These are phyloP conservation scores for Vigna radiata DNA, from an alignment of 306 rosid species.

Conservation along the genomic window DNA sequence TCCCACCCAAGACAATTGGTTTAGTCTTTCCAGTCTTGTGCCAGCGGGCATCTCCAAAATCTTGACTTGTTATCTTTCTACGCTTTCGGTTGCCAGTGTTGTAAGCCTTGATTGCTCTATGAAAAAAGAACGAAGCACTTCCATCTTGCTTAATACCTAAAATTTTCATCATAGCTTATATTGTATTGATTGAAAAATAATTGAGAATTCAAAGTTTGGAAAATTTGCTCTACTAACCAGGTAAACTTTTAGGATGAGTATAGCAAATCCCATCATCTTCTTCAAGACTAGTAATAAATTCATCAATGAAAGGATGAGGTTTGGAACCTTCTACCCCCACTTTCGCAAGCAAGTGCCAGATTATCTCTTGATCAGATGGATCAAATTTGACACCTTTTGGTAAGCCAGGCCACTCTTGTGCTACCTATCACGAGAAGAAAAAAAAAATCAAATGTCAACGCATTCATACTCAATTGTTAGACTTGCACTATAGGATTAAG, in stretches of 20 bases:
- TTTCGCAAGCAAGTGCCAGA: constrained; percentile 80
- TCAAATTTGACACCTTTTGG: constrained; percentile 94
- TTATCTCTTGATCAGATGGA: constrained; percentile 86
- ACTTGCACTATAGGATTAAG: background rate
- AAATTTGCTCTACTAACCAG: constrained; percentile 58
- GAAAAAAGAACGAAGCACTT: constrained; percentile 79
- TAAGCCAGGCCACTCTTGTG: constrained; percentile 87
- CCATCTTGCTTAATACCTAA: constrained; percentile 86
- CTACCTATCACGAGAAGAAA: constrained; percentile 60
- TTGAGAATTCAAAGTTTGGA: constrained; percentile 20
- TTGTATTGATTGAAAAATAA: constrained; percentile 30
- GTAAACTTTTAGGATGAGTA: constrained; percentile 80
- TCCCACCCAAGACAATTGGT: constrained; percentile 67
- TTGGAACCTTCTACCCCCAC: constrained; percentile 55
- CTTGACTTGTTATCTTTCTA: constrained; percentile 69
- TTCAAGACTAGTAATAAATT: constrained; percentile 69
- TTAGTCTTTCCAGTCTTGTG: constrained; percentile 93
- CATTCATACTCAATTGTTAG: constrained; percentile 22
- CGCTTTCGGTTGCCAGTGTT: constrained; percentile 83
- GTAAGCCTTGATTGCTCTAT: constrained; percentile 87
- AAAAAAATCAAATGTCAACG: constrained; percentile 27
- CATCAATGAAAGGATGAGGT: constrained; percentile 82
- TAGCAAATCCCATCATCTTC: constrained; percentile 78
- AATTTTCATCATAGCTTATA: constrained; percentile 17
- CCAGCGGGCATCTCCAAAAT: constrained; percentile 85